These are phyloP conservation scores for Vanilla planifolia DNA, from an alignment of 106 monocot genomes.

Conservation along the genomic window DNA sequence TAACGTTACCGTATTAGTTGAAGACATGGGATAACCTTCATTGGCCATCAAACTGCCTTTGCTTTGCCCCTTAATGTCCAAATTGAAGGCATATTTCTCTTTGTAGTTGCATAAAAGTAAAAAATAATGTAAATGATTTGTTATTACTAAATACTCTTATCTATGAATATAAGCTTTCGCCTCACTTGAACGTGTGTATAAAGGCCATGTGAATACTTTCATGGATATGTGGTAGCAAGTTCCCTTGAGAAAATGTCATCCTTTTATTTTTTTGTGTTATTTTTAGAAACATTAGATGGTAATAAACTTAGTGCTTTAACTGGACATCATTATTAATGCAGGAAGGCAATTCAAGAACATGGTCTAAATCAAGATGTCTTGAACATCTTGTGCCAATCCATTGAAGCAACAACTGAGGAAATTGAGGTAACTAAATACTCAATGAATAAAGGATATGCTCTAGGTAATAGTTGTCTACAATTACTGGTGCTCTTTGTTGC, in stretches of 20 bases:
- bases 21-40: no score
- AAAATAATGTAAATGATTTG: no score
- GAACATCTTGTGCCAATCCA: slow-evolving; percentile 41
- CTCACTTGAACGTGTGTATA: not conserved
- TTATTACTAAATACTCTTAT: no score
- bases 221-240: no score
- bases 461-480: not conserved
- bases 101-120: no score
- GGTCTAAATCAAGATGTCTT: slow-evolving; percentile 57
- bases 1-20: no score
- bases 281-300: not conserved
- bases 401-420: slow-evolving; percentile 64
- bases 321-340: slow-evolving; percentile 22
- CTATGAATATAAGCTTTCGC: no score
- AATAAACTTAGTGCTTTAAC: not conserved
- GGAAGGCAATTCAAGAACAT: slow-evolving; percentile 74
- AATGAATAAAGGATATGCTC: not conserved
- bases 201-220: not conserved
- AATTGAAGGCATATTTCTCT: no score
- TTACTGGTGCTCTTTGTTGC: not conserved
- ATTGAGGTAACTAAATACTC: slow-evolving; percentile 41
- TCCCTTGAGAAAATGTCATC: no score
- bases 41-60: no score
- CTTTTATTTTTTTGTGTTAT: not conserved
- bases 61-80: no score